Percentiles rank a stretch among this genome's conserved stretches.
Evolutionary conservation across 257 asterid genomes (phyloP).

Genomic region (Rauvolfia tetraphylla): DNA sequence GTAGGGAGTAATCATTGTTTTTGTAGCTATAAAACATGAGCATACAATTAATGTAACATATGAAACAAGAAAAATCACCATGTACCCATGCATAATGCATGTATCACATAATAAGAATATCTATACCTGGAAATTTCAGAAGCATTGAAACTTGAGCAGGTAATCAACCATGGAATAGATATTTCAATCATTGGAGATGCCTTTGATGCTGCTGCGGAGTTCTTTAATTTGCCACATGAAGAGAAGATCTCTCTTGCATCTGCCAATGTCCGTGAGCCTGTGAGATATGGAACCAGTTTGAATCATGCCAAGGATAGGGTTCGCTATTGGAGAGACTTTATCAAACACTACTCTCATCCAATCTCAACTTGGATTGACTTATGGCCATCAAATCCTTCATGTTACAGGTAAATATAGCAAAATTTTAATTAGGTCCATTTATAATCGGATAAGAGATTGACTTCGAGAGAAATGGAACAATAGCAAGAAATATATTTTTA

Average conservation of each 20-base stretch:
- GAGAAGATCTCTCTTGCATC: constrained; percentile 45
- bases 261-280: constrained; percentile 41
- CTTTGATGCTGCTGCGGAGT: constrained; percentile 44
- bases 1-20: not conserved
- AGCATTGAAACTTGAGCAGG: constrained; percentile 30
- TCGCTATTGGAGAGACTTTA: constrained; percentile 65
- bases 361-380: constrained; percentile 57
- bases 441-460: not conserved
- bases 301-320: constrained; percentile 47
- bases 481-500: not conserved
- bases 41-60: not conserved
- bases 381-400: constrained; percentile 69
- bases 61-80: not conserved
- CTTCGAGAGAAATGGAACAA: not conserved
- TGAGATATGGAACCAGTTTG: constrained; percentile 63
- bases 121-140: not conserved
- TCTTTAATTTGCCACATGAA: constrained; percentile 52
- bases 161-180: constrained; percentile 62
- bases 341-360: constrained; percentile 63
- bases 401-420: constrained; percentile 41
- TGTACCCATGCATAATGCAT: not conserved
- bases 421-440: not conserved
- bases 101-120: not conserved
- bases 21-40: no score
- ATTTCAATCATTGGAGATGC: constrained; percentile 35